A percentile compares a stretch with the other conserved stretches of the same genome.
phyloP scores from a whole-genome alignment of 345 rosid species.

The Syzygium oleosum region DNA sequence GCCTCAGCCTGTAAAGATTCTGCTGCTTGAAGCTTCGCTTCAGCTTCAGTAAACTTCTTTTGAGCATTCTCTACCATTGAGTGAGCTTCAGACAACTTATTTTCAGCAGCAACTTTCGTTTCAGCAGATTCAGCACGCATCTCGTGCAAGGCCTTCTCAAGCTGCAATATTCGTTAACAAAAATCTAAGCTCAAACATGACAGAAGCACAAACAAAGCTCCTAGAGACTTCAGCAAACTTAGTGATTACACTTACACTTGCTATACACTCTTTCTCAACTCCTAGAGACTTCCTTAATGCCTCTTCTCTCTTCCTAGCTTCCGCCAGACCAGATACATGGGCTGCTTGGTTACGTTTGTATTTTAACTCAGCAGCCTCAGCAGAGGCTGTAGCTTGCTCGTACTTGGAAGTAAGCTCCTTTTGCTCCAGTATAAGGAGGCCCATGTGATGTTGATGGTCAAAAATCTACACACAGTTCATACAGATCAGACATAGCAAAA shows the following conservation, averaged over 20 bases:
- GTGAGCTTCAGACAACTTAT: conserved; percentile 57
- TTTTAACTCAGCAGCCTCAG: conserved; percentile 50
- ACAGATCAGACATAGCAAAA: not conserved
- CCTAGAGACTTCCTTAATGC: conserved; percentile 73
- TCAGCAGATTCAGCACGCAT: conserved; percentile 95
- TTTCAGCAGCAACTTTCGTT: conserved; percentile 70
- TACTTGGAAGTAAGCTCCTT: conserved; percentile 50
- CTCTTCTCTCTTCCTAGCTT: conserved; percentile 77
- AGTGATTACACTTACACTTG: conserved; percentile 53
- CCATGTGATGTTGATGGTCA: conserved; percentile 96
- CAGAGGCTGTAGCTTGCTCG: conserved; percentile 62
- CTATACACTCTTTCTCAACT: conserved; percentile 77
- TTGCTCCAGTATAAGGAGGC: conserved; percentile 73
- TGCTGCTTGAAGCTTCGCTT: conserved; percentile 53
- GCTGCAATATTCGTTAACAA: conserved; percentile 24
- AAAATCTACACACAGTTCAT: conserved; percentile 38
- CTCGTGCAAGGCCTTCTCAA: conserved; percentile 93
- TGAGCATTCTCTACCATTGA: conserved; percentile 61
- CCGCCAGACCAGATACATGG: conserved; percentile 53
- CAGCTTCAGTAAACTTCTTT: conserved; percentile 56
- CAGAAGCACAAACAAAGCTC: not conserved
- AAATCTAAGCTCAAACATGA: not conserved
- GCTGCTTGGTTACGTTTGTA: conserved; percentile 63
- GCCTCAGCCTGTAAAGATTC: conserved; percentile 75
- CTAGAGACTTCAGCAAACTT: not conserved